phyloP scores from a whole-genome alignment of 345 rosid species.

The sweet orange (Citrus sinensis) region DVS_A1.0 CM039163.1:17350001-17350500 shows the following conservation, averaged over 20 bases:
- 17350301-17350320: constrained; percentile 55
- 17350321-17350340: constrained; percentile 52
- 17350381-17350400: constrained; percentile 67
- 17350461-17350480: constrained; percentile 63
- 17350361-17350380: constrained; percentile 80
- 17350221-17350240: constrained; percentile 22
- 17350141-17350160: constrained; percentile 30
- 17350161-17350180: constrained; percentile 19
- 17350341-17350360: constrained; percentile 57
- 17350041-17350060: constrained; percentile 62
- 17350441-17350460: constrained; percentile 77
- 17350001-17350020: constrained; percentile 91
- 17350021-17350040: constrained; percentile 68
- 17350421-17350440: constrained; percentile 43
- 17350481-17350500: constrained; percentile 55
- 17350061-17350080: constrained; percentile 56
- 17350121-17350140: constrained; percentile 55
- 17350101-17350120: constrained; percentile 41
- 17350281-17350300: constrained; percentile 51
- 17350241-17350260: constrained; percentile 37
- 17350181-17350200: constrained; percentile 12
- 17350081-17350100: constrained; percentile 48
- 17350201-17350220: constrained; percentile 20
- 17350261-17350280: constrained; percentile 53
- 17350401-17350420: constrained; percentile 45